A percentile compares a stretch with the other conserved stretches of the same genome.
Conservation (phyloP, 2,329 filamentous ascomycete genomes). For the Botryotinia calthae region DNA sequence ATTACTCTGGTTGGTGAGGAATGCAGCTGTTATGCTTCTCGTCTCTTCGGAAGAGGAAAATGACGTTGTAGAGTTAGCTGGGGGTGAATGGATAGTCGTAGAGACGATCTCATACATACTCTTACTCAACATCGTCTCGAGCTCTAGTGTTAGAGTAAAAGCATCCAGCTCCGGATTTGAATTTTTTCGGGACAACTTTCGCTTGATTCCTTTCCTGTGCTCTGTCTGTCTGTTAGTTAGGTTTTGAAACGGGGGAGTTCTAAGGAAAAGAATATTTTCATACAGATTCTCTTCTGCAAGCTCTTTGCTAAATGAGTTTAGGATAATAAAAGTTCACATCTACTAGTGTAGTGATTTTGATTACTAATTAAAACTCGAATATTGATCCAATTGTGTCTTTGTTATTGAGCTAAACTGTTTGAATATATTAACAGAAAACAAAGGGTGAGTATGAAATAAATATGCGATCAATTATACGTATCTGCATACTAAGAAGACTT, state of each 20-base stretch:
- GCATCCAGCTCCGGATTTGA: constrained; percentile 22
- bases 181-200: constrained; percentile 18
- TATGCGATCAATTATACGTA: not conserved
- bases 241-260: no score
- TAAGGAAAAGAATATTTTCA: not conserved
- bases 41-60: not conserved
- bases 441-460: no score
- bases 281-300: constrained; percentile 23
- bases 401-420: not conserved
- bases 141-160: not conserved
- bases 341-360: constrained; percentile 19
- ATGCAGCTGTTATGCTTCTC: not conserved
- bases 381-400: constrained; percentile 21
- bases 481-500: constrained; percentile 12
- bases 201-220: constrained; percentile 8
- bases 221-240: not conserved
- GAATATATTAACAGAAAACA: no score
- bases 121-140: not conserved
- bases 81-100: not conserved
- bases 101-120: not conserved
- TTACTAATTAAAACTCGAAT: constrained; percentile 17
- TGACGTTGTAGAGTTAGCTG: not conserved
- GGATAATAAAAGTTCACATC: constrained; percentile 20
- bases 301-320: constrained; percentile 23
- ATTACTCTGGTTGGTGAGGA: not conserved